Percentiles rank a stretch among this genome's conserved stretches.
phyloP scores from a whole-genome alignment of 176 grass and related monocot species.

The Triticum monococcum region DNA sequence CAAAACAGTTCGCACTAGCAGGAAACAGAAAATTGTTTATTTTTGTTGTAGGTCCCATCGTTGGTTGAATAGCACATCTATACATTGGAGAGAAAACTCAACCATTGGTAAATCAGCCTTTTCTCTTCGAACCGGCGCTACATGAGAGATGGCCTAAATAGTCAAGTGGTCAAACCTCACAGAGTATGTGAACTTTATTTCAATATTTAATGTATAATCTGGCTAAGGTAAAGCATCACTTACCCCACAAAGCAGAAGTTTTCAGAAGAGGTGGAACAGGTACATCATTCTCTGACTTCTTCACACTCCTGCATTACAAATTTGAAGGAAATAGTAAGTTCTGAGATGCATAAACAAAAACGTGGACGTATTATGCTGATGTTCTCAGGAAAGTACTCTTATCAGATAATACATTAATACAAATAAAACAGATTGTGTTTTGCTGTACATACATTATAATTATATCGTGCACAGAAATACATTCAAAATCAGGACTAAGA shows the following conservation, averaged over 20 bases:
- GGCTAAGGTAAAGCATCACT: conserved; percentile 4
- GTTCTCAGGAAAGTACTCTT: neutral
- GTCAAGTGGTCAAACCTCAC: neutral
- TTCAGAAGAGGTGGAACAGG: conserved; percentile 91
- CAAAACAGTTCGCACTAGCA: too few relatives aligned
- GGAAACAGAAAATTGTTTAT: too few relatives aligned
- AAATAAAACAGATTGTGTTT: neutral
- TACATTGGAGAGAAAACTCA: too few relatives aligned
- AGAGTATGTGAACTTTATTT: neutral
- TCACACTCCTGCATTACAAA: conserved; percentile 69
- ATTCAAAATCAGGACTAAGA: conserved; percentile 3
- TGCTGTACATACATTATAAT: neutral
- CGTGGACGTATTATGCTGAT: neutral
- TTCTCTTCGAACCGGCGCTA: too few relatives aligned
- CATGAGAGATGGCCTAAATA: neutral
- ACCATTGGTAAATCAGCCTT: too few relatives aligned
- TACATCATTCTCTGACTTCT: conserved; percentile 90
- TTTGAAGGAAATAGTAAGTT: conserved; percentile 24
- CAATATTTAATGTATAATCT: conserved; percentile 5
- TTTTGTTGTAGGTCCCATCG: too few relatives aligned
- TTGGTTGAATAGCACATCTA: too few relatives aligned
- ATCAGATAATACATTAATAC: neutral
- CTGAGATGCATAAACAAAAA: neutral
- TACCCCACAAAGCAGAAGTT: conserved; percentile 96
- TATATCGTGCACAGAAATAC: neutral